Conservation (phyloP, 208 protist genomes). For the Crithidia thermophila region DNA sequence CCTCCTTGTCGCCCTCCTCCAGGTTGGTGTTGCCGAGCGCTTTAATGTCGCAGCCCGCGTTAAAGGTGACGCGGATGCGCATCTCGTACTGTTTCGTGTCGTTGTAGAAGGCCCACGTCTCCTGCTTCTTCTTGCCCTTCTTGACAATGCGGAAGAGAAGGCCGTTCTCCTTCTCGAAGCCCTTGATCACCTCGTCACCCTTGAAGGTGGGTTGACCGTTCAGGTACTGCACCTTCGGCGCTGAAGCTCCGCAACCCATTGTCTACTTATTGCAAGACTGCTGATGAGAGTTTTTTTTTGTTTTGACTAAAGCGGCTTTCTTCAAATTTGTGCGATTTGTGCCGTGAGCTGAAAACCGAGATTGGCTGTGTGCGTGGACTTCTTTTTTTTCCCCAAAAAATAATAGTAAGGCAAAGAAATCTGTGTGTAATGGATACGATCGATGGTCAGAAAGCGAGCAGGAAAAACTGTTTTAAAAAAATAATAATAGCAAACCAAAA, state of each 20-base stretch:
- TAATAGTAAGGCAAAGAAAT: neutral
- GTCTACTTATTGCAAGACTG: too few relatives aligned
- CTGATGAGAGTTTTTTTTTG: neutral
- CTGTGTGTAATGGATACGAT: neutral
- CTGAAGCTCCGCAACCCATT: constrained; percentile 60
- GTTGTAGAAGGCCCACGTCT: constrained; percentile 79
- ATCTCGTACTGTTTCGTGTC: constrained; percentile 80
- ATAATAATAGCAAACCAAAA: too few relatives aligned
- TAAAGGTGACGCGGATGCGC: constrained; percentile 69
- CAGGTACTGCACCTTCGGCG: constrained; percentile 30
- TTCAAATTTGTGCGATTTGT: too few relatives aligned
- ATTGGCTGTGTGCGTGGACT: too few relatives aligned
- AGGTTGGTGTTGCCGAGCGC: constrained; percentile 66
- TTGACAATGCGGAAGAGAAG: constrained; percentile 77
- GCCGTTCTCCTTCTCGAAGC: constrained; percentile 79
- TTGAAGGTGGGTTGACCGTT: constrained; percentile 66
- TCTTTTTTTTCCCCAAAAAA: too few relatives aligned
- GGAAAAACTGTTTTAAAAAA: neutral
- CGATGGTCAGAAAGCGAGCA: neutral
- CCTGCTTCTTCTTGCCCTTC: constrained; percentile 36
- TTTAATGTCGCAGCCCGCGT: constrained; percentile 58
- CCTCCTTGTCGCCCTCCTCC: constrained; percentile 40
- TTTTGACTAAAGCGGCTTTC: too few relatives aligned
- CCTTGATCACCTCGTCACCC: constrained; percentile 66
- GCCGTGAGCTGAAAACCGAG: too few relatives aligned